phyloP scores from a whole-genome alignment of 352 stramenopile genomes.

The Paralagenidium karlingii region DNA sequence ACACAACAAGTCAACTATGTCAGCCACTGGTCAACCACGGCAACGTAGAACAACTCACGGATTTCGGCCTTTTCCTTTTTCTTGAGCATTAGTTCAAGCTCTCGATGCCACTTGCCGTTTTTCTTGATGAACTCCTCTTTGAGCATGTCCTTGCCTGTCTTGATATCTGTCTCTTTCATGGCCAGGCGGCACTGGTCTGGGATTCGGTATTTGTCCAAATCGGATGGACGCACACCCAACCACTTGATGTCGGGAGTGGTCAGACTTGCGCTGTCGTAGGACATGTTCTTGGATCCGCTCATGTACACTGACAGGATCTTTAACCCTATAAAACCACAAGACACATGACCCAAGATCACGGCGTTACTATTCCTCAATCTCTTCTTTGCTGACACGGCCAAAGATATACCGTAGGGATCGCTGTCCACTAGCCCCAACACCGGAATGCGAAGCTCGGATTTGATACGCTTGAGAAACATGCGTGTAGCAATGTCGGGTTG shows the following conservation, averaged over 20 bases:
- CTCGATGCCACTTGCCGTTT: slow-evolving; percentile 76
- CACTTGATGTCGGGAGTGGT: slow-evolving; percentile 87
- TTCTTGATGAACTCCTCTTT: slow-evolving; percentile 85
- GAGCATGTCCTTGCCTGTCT: slow-evolving; percentile 75
- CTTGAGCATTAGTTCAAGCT: slow-evolving; percentile 79
- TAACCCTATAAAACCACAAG: no score
- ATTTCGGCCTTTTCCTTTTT: slow-evolving; percentile 87
- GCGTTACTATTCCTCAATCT: no score
- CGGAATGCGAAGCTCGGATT: slow-evolving; percentile 65
- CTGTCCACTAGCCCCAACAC: slow-evolving; percentile 80
- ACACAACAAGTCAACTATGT: no score
- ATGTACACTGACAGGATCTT: slow-evolving; percentile 90
- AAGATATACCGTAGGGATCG: slow-evolving; percentile 84
- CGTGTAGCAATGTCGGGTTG: slow-evolving; percentile 68
- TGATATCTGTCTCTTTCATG: slow-evolving; percentile 85
- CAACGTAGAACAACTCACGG: slow-evolving; percentile 12
- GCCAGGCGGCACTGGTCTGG: slow-evolving; percentile 72
- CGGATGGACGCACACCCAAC: slow-evolving; percentile 69
- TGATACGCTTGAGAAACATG: slow-evolving; percentile 75
- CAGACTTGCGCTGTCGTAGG: slow-evolving; percentile 72
- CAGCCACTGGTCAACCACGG: background rate
- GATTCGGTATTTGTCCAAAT: slow-evolving; percentile 67
- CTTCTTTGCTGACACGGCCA: no score
- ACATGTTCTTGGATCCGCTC: slow-evolving; percentile 50
- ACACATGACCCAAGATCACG: no score